phyloP scores from a whole-genome alignment of 2,329 filamentous ascomycete genomes.

The Helotiales sp. region DNA sequence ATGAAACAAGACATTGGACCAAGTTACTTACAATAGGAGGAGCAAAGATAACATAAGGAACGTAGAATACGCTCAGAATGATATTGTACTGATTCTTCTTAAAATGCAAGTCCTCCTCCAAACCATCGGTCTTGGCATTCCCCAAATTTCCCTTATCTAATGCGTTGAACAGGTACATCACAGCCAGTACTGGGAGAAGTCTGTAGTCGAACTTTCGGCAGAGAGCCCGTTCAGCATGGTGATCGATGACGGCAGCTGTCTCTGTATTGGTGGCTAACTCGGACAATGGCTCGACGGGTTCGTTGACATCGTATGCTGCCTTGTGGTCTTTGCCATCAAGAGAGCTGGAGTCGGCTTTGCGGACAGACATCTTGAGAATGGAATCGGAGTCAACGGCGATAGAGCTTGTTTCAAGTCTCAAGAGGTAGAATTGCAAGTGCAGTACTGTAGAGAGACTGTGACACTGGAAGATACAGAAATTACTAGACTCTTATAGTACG shows the following conservation, averaged over 20 bases:
- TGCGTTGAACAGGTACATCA: conserved; percentile 58
- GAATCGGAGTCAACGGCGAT: not conserved
- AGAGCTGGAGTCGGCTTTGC: conserved; percentile 37
- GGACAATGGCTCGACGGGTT: conserved; percentile 18
- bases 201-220: conserved; percentile 61
- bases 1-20: not conserved
- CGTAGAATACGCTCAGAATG: conserved; percentile 73
- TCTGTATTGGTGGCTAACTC: conserved; percentile 18
- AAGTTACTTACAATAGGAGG: conserved; percentile 55
- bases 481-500: not conserved
- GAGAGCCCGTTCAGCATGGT: conserved; percentile 53
- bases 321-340: conserved; percentile 27
- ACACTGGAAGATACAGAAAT: not conserved
- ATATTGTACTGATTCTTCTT: conserved; percentile 69
- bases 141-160: conserved; percentile 58
- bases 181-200: conserved; percentile 57
- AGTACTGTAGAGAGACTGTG: not conserved
- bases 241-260: conserved; percentile 44
- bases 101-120: conserved; percentile 60
- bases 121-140: conserved; percentile 57
- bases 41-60: conserved; percentile 74
- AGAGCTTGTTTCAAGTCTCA: not conserved
- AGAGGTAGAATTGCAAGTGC: not conserved
- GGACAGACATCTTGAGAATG: conserved; percentile 13
- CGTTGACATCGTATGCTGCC: conserved; percentile 10